phyloP scores from a whole-genome alignment of 2,329 filamentous ascomycete genomes.

The Fragosphaeria purpurea region DNA sequence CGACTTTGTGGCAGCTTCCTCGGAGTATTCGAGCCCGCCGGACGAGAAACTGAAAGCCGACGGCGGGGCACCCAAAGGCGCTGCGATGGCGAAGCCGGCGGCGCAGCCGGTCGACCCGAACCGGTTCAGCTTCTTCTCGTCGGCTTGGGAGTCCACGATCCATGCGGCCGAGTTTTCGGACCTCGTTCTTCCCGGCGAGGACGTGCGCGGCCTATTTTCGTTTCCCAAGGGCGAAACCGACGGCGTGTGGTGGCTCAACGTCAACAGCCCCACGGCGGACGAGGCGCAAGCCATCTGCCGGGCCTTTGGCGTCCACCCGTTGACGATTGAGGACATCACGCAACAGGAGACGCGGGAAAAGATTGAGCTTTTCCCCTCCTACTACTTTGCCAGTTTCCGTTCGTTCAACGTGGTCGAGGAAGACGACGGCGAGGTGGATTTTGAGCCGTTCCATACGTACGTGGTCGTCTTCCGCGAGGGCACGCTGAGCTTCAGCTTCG shows the following conservation, averaged over 20 bases:
- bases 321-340: slow-evolving; percentile 93
- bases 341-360: slow-evolving; percentile 96
- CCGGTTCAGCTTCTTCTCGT: slow-evolving; percentile 94
- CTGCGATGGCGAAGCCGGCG: slow-evolving; percentile 14
- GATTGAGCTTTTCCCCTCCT: slow-evolving; percentile 93
- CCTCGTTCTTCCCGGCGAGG: slow-evolving; percentile 79
- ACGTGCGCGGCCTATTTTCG: slow-evolving; percentile 75
- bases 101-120: slow-evolving; percentile 50
- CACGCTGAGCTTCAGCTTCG: slow-evolving; percentile 88
- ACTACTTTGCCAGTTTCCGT: slow-evolving; percentile 97
- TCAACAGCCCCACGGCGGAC: slow-evolving; percentile 80
- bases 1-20: slow-evolving; percentile 46
- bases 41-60: slow-evolving; percentile 38
- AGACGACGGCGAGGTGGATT: slow-evolving; percentile 67
- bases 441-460: slow-evolving; percentile 93
- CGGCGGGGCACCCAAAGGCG: slow-evolving; percentile 19
- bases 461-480: slow-evolving; percentile 95
- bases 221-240: slow-evolving; percentile 52
- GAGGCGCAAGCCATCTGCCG: slow-evolving; percentile 83
- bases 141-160: slow-evolving; percentile 85
- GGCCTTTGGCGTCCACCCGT: slow-evolving; percentile 87
- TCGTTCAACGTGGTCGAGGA: slow-evolving; percentile 78
- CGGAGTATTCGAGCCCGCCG: slow-evolving; percentile 27
- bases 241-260: slow-evolving; percentile 98
- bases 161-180: slow-evolving; percentile 84